Percentiles rank a stretch among this genome's conserved stretches.
Conservation (phyloP, 441 rosid genomes). For the Euphorbia celastroides region DNA sequence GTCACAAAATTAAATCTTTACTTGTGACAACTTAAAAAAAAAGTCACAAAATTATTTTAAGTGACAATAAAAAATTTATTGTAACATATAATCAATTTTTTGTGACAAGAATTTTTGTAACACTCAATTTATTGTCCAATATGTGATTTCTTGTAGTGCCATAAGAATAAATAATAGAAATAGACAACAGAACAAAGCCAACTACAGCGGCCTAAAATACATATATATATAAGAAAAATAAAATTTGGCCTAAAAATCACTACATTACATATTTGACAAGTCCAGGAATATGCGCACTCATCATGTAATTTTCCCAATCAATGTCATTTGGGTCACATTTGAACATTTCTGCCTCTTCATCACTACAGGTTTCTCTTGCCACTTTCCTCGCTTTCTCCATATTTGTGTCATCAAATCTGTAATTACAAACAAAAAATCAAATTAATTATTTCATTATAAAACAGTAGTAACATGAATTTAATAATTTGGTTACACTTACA, state of each 20-base stretch:
- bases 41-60: too few species aligned
- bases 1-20: too few species aligned
- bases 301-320: background rate
- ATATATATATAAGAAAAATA: background rate
- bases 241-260: background rate
- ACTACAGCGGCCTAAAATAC: too few species aligned
- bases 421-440: background rate
- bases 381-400: constrained; percentile 25
- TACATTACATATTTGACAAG: background rate
- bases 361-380: background rate
- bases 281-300: background rate
- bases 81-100: too few species aligned
- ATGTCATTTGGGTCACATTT: background rate
- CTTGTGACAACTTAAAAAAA: too few species aligned
- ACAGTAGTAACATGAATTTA: background rate
- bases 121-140: too few species aligned
- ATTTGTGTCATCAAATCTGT: constrained; percentile 35
- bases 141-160: too few species aligned
- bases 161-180: too few species aligned
- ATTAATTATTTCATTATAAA: background rate
- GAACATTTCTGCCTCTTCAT: background rate
- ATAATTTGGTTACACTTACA: background rate
- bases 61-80: too few species aligned
- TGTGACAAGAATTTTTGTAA: too few species aligned
- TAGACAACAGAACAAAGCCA: too few species aligned